These are phyloP conservation scores for Gaertneriomyces sp. DNA, from an alignment of 192 early-diverging fungal genomes.

Conservation along the genomic window DNA sequence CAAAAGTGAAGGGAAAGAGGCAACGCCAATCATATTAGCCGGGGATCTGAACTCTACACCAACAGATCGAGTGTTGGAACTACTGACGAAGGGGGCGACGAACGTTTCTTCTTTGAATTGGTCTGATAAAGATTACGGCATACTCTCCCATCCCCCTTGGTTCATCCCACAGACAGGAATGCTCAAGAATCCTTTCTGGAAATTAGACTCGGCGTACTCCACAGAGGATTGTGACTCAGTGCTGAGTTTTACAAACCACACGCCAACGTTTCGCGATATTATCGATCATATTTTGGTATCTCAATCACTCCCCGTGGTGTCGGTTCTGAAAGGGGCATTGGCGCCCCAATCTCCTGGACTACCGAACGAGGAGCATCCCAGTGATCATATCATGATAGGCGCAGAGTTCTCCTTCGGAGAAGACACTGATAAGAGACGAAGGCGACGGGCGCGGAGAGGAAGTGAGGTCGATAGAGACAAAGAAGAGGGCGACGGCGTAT, in stretches of 20 bases:
- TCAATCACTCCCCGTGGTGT: conserved; percentile 32
- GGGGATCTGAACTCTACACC: conserved; percentile 42
- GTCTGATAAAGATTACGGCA: conserved; percentile 1
- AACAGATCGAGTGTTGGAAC: conserved; percentile 46
- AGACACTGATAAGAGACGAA: background rate
- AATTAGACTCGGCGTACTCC: conserved; percentile 35
- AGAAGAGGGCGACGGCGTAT: no score
- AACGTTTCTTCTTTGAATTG: conserved; percentile 6
- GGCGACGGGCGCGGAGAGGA: background rate
- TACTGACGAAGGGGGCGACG: conserved; percentile 40
- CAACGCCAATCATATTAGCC: conserved; percentile 41
- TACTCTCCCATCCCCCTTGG: background rate
- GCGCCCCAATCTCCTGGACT: background rate
- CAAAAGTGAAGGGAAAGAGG: conserved; percentile 15
- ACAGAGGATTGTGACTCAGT: conserved; percentile 9
- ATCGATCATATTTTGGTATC: conserved; percentile 49
- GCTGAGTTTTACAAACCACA: conserved; percentile 45
- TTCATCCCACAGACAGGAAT: background rate
- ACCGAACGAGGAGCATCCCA: conserved; percentile 9
- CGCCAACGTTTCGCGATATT: conserved; percentile 39
- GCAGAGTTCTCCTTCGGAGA: background rate
- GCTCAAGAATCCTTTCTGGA: conserved; percentile 22
- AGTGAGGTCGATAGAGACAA: no score
- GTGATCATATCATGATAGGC: conserved; percentile 20
- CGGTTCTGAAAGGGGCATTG: conserved; percentile 34